phyloP scores from a whole-genome alignment of 768 basidiomycete genomes.

The Leccinum boreale region DNA sequence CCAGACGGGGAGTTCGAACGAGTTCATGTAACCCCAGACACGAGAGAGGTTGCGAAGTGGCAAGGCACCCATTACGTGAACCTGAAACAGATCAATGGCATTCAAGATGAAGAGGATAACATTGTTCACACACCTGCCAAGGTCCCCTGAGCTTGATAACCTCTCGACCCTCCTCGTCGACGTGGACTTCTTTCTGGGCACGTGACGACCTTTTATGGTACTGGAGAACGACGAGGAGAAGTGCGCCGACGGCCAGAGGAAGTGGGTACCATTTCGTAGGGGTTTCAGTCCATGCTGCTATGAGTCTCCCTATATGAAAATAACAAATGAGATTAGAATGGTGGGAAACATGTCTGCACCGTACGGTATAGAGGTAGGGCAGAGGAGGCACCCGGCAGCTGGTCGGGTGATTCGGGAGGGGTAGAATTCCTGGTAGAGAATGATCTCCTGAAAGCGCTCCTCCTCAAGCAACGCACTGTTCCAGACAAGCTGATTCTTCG shows the following conservation, averaged over 20 bases:
- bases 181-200: conserved; percentile 59
- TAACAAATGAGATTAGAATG: conserved; percentile 7
- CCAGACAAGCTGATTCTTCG: conserved; percentile 30
- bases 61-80: conserved; percentile 94
- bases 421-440: conserved; percentile 23
- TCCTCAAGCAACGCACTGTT: conserved; percentile 29
- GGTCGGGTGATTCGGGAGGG: conserved; percentile 45
- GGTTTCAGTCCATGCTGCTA: conserved; percentile 79
- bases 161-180: conserved; percentile 83
- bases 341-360: neutral
- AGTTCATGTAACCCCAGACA: conserved; percentile 95
- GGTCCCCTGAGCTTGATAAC: conserved; percentile 81
- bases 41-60: conserved; percentile 95
- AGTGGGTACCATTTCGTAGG: conserved; percentile 96
- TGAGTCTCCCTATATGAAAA: conserved; percentile 48
- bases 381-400: conserved; percentile 32
- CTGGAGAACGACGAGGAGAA: conserved; percentile 78
- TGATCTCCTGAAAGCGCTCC: conserved; percentile 22
- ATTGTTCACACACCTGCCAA: conserved; percentile 73
- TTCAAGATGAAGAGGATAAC: neutral
- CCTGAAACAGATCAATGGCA: conserved; percentile 41
- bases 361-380: conserved; percentile 50
- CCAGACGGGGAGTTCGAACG: conserved; percentile 91
- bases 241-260: conserved; percentile 84
- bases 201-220: conserved; percentile 58